Base-by-base conservation (phyloP, 73 alveolate genomes). In the Blepharisma japonicum region DNA sequence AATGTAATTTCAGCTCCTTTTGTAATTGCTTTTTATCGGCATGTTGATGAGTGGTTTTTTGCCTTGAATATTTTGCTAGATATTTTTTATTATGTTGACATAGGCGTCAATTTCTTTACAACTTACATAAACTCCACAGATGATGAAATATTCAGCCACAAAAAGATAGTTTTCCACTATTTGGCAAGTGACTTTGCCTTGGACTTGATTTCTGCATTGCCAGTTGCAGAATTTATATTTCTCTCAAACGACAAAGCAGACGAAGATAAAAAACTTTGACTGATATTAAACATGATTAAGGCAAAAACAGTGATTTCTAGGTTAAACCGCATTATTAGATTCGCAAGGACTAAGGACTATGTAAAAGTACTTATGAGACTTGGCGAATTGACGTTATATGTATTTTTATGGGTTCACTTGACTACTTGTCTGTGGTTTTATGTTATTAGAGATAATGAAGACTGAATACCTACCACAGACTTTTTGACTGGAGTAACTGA, bases 401-500 rank as follows among this genome's bases (percentile, higher is more conserved):
- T 85, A 45, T 47, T 84, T 8, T 56, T 88, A 6, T 11, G 71
- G 71, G 89, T 85, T 45, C 95, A 88, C 51, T 71, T 80, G 84
- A 71, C 71, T 18, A 88, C 89, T 5, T 88, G 95, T 47, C 25
- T 85, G 21, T 85, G 92, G 92, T 84, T 68, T 79, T 45, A 80
- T 55, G 47, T 77, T 0, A 68, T 85, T 9, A 80, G 89, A 42
- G 68, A 54, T 0, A 47, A 68, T 27, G 23, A 45, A 6, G 68
- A 68, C 46, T 88, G 95, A 90, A 68, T 77, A 20, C 95, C 95
- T 9, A 86, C 91, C 4, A 83, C 68, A 42, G 91, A 83, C 48
- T 56, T 46, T 38, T 68, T 68, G 21, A 61, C 61, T 6, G 84
- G 77, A 67, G 83, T 27, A n/a, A 85, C 80, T 47, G 23, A 70